Evolutionary conservation across 164 flowering plant genomes (phyloP).

Genomic region (Umbilicus rupestris): DNA sequence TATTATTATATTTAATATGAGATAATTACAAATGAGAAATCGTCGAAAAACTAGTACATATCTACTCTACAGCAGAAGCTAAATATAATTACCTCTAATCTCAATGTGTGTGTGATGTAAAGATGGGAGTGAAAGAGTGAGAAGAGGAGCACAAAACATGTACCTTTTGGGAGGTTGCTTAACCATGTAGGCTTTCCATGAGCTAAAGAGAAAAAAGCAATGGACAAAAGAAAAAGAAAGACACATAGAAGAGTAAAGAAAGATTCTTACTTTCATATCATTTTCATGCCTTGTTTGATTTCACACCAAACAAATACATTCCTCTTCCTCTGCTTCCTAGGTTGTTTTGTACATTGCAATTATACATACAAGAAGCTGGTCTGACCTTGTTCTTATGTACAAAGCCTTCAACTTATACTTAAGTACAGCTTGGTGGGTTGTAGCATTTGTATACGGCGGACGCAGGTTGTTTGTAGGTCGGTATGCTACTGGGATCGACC

Average conservation of each 20-base stretch:
- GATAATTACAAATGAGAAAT: too few species aligned
- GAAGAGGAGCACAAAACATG: too few species aligned
- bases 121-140: too few species aligned
- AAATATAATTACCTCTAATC: too few species aligned
- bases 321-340: neutral
- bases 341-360: neutral
- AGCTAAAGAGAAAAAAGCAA: neutral
- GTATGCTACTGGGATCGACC: conserved; percentile 61
- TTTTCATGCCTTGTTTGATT: neutral
- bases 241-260: neutral
- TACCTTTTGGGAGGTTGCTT: neutral
- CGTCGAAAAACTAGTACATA: too few species aligned
- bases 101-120: too few species aligned
- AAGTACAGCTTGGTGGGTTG: conserved; percentile 49
- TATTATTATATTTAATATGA: too few species aligned
- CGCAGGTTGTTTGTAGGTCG: conserved; percentile 73
- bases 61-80: too few species aligned
- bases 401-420: neutral
- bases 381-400: conserved; percentile 1
- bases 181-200: neutral
- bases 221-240: neutral
- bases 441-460: conserved; percentile 68
- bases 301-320: neutral
- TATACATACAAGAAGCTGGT: neutral
- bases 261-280: neutral